Conservation (phyloP, 768 basidiomycete species). For the Lanmaoa pseudosensibilis region DNA sequence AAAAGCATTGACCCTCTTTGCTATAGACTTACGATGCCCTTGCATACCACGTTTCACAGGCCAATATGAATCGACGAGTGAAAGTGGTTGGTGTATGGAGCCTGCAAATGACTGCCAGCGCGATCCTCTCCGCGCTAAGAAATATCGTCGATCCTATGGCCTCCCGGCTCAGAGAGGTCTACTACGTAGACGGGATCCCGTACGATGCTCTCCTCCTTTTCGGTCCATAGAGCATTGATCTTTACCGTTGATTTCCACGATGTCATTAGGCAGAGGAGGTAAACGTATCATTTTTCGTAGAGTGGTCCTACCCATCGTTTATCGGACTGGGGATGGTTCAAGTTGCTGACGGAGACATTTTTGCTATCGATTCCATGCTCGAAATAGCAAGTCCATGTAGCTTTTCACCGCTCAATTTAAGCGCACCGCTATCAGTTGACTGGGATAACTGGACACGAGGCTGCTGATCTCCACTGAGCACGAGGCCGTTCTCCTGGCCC, state of each 20-base stretch:
- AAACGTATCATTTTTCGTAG: not conserved
- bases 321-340: not conserved
- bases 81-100: slow-evolving; percentile 93
- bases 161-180: slow-evolving; percentile 28
- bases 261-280: slow-evolving; percentile 8
- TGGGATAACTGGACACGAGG: not conserved
- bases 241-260: not conserved
- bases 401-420: slow-evolving; percentile 4
- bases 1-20: not conserved
- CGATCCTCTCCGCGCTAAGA: slow-evolving; percentile 76
- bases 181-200: slow-evolving; percentile 33
- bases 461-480: not conserved
- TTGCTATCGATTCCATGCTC: not conserved
- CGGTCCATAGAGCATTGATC: slow-evolving; percentile 23
- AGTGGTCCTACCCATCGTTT: not conserved
- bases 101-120: slow-evolving; percentile 87
- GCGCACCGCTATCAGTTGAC: not conserved
- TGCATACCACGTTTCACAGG: slow-evolving; percentile 91
- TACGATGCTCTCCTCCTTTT: slow-evolving; percentile 30
- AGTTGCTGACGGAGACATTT: not conserved
- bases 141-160: slow-evolving; percentile 69
- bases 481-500: too few species aligned
- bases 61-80: slow-evolving; percentile 85
- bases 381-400: slow-evolving; percentile 1
- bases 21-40: slow-evolving; percentile 85